These are phyloP conservation scores for Myrica gale DNA, from an alignment of 306 rosid species.

Conservation along the genomic window DNA sequence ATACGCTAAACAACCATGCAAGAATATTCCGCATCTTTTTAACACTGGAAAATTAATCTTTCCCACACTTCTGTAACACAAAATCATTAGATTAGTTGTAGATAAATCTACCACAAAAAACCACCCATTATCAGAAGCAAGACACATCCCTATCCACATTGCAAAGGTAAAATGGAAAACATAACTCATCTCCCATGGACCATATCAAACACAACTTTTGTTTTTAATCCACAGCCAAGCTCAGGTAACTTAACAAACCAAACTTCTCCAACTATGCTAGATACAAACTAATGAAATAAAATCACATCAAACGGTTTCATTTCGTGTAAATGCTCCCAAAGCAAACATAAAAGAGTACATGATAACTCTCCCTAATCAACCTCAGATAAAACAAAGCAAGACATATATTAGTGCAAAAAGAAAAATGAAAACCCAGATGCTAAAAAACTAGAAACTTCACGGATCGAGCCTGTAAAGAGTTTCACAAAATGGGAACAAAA, in stretches of 20 bases:
- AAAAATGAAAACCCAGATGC: conserved; percentile 5
- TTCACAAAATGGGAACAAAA: conserved; percentile 4
- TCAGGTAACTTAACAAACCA: background rate
- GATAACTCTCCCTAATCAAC: background rate
- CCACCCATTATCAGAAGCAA: background rate
- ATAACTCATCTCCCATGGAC: background rate
- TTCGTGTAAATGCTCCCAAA: background rate
- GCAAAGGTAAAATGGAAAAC: background rate
- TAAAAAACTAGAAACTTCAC: conserved; percentile 6
- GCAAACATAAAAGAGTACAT: background rate
- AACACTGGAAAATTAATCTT: background rate
- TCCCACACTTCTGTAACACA: background rate
- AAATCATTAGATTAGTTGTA: background rate
- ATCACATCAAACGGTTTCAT: background rate
- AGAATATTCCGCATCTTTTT: background rate
- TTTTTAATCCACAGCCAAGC: background rate
- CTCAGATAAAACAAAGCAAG: background rate
- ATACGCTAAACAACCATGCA: background rate
- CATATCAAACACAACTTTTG: background rate
- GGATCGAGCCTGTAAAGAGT: conserved; percentile 37
- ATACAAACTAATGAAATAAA: background rate
- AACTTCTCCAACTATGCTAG: background rate
- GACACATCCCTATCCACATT: background rate
- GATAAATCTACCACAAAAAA: background rate
- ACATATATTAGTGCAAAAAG: no score